phyloP scores from a whole-genome alignment of 331 rosid genomes.

The Malus hybrid region DNA sequence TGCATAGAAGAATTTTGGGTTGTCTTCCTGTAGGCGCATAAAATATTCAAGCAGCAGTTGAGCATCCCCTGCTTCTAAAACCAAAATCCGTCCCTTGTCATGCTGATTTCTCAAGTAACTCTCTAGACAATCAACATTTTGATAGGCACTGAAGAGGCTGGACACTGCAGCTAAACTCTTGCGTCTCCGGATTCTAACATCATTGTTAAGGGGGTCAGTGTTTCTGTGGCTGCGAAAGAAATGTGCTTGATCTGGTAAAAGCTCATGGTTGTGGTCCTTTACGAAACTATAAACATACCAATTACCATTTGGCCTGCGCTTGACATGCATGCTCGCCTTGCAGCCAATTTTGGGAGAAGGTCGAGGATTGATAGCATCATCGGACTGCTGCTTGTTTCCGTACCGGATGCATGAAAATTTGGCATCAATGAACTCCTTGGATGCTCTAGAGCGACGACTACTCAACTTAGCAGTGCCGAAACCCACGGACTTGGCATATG shows the following conservation, averaged over 20 bases:
- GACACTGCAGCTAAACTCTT: slow-evolving; percentile 52
- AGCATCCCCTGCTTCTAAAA: slow-evolving; percentile 70
- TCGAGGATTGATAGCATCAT: slow-evolving; percentile 91
- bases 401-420: slow-evolving; percentile 84
- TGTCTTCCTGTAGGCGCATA: slow-evolving; percentile 80
- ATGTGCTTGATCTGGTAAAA: slow-evolving; percentile 80
- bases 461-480: slow-evolving; percentile 93
- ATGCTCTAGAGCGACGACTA: slow-evolving; percentile 90
- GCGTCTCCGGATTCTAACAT: slow-evolving; percentile 58
- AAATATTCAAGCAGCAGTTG: slow-evolving; percentile 68
- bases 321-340: slow-evolving; percentile 92
- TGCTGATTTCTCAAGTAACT: slow-evolving; percentile 55
- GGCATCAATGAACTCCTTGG: slow-evolving; percentile 90
- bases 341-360: slow-evolving; percentile 95
- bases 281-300: slow-evolving; percentile 79
- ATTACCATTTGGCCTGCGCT: slow-evolving; percentile 73
- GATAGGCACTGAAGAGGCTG: slow-evolving; percentile 67
- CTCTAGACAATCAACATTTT: slow-evolving; percentile 75
- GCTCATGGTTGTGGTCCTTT: slow-evolving; percentile 89
- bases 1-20: slow-evolving; percentile 83
- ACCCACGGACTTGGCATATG: slow-evolving; percentile 71
- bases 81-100: slow-evolving; percentile 65
- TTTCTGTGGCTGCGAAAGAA: slow-evolving; percentile 79
- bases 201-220: slow-evolving; percentile 50
- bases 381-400: slow-evolving; percentile 91